These are phyloP conservation scores for Neotropicomus parvogracilis DNA, from an alignment of 1,284 basidiomycete species.

Conservation along the genomic window DNA sequence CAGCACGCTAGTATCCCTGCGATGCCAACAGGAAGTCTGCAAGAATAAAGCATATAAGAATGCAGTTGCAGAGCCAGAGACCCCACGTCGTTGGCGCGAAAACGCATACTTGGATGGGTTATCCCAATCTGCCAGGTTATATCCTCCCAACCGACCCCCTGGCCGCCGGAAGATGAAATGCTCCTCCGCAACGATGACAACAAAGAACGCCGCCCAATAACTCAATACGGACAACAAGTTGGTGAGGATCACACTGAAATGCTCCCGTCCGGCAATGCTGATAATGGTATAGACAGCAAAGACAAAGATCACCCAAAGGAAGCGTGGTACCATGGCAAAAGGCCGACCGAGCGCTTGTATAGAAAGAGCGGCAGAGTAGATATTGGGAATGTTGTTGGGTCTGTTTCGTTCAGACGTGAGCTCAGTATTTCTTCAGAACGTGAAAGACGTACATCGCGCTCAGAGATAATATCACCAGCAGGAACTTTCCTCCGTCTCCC, in stretches of 20 bases:
- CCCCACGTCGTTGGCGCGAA: too few species aligned
- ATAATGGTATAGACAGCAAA: conserved; percentile 57
- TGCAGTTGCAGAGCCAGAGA: background rate
- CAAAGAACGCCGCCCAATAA: conserved; percentile 65
- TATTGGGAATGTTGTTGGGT: conserved; percentile 59
- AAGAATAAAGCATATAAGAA: background rate
- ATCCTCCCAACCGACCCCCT: conserved; percentile 44
- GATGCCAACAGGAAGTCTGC: conserved; percentile 50
- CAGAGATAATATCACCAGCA: conserved; percentile 56
- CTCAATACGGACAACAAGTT: conserved; percentile 55
- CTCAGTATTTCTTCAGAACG: background rate
- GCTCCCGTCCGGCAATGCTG: conserved; percentile 58
- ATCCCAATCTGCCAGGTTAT: conserved; percentile 58
- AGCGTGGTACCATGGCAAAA: conserved; percentile 55
- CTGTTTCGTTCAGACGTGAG: conserved; percentile 18
- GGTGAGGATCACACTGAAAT: conserved; percentile 55
- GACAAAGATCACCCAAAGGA: conserved; percentile 55
- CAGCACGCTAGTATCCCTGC: conserved; percentile 51
- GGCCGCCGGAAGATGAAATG: conserved; percentile 53
- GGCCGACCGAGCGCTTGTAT: conserved; percentile 53
- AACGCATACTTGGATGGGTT: conserved; percentile 37
- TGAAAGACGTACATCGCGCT: conserved; percentile 42
- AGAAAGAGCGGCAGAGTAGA: conserved; percentile 55
- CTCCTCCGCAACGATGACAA: conserved; percentile 56
- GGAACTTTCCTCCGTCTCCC: conserved; percentile 54